phyloP scores from a whole-genome alignment of 2,329 filamentous ascomycete genomes.

The Penicillium sclerotiorum region DNA sequence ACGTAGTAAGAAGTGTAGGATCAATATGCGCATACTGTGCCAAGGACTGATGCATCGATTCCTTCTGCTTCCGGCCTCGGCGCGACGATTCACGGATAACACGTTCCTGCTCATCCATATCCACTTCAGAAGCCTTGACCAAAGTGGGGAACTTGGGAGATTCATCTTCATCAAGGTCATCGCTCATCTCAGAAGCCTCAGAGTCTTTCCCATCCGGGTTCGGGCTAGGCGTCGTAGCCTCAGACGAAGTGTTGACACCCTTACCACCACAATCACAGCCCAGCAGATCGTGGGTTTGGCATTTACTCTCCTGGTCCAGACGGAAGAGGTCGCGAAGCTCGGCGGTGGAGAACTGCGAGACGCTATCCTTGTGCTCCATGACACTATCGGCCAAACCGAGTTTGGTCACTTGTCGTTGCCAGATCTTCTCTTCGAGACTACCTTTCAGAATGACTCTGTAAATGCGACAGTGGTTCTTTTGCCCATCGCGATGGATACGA shows the following conservation, averaged over 20 bases:
- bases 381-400: slow-evolving; percentile 70
- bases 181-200: slow-evolving; percentile 14
- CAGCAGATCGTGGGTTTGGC: slow-evolving; percentile 70
- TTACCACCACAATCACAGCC: slow-evolving; percentile 64
- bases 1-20: slow-evolving; percentile 32
- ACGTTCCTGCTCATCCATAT: slow-evolving; percentile 39
- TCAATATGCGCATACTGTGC: slow-evolving; percentile 49
- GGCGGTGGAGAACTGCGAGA: slow-evolving; percentile 64
- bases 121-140: slow-evolving; percentile 45
- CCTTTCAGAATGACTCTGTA: slow-evolving; percentile 71
- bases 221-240: slow-evolving; percentile 11
- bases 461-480: slow-evolving; percentile 68
- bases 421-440: slow-evolving; percentile 74
- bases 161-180: slow-evolving; percentile 25
- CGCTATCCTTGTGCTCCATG: slow-evolving; percentile 65
- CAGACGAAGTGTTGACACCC: slow-evolving; percentile 38
- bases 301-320: slow-evolving; percentile 61
- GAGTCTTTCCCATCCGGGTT: slow-evolving; percentile 11
- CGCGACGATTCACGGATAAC: slow-evolving; percentile 27
- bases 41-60: slow-evolving; percentile 47
- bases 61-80: slow-evolving; percentile 25
- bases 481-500: slow-evolving; percentile 71
- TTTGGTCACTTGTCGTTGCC: slow-evolving; percentile 72
- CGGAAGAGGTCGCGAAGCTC: slow-evolving; percentile 69
- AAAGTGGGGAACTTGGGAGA: slow-evolving; percentile 33